Percentiles rank a stretch among this genome's conserved stretches.
These are phyloP conservation scores for Tylopilus balloui DNA, from an alignment of 768 basidiomycete genomes.

Conservation along the genomic window DNA sequence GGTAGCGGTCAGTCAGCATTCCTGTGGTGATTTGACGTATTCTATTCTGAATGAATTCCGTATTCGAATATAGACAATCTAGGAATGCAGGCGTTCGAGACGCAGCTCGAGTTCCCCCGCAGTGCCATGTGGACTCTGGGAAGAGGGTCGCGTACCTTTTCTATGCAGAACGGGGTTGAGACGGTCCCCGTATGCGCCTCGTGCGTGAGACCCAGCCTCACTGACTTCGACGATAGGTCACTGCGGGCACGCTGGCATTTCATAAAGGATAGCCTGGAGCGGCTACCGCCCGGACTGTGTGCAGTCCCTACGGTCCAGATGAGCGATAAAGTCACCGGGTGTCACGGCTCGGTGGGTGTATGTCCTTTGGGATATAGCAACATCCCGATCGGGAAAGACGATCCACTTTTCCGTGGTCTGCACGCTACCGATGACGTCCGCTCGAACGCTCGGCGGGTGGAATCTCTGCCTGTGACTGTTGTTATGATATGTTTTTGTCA, in stretches of 20 bases:
- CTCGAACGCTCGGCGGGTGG: slow-evolving; percentile 16
- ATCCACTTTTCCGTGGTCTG: slow-evolving; percentile 13
- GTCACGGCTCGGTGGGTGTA: slow-evolving; percentile 23
- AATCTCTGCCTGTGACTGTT: slow-evolving; percentile 23
- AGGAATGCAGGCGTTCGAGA: slow-evolving; percentile 9
- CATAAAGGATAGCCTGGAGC: slow-evolving; percentile 9
- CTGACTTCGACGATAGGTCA: slow-evolving; percentile 23
- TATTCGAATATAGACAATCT: slow-evolving; percentile 18
- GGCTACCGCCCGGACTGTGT: background rate
- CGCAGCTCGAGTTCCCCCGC: slow-evolving; percentile 5
- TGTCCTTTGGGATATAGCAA: slow-evolving; percentile 14
- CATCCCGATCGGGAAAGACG: slow-evolving; percentile 18
- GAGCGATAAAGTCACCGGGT: slow-evolving; percentile 22
- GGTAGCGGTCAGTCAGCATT: slow-evolving; percentile 20
- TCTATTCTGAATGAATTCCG: slow-evolving; percentile 19
- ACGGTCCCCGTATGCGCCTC: background rate
- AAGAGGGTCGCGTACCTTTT: slow-evolving; percentile 13
- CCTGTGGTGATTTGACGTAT: slow-evolving; percentile 26
- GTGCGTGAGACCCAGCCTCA: background rate
- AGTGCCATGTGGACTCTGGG: slow-evolving; percentile 18
- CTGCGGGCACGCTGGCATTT: slow-evolving; percentile 9
- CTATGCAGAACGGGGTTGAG: slow-evolving; percentile 4
- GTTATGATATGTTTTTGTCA: slow-evolving; percentile 36
- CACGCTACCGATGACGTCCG: slow-evolving; percentile 15
- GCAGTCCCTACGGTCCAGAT: slow-evolving; percentile 4